Conservation (phyloP, 768 basidiomycete genomes). For the Amanita exitialis region DNA sequence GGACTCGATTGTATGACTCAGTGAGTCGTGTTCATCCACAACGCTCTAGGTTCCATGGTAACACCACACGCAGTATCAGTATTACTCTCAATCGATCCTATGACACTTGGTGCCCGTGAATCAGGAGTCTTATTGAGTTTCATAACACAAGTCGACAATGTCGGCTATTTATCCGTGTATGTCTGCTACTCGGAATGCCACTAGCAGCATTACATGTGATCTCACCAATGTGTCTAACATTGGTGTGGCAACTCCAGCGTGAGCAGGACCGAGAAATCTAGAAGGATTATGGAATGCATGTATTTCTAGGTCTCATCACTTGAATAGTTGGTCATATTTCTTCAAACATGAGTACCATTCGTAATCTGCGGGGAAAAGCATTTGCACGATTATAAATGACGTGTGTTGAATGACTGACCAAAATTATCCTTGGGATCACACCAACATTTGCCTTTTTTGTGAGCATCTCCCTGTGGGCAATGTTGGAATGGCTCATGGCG, state of each 20-base stretch:
- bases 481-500: constrained; percentile 92
- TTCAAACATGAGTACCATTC: constrained; percentile 87
- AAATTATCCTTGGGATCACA: constrained; percentile 71
- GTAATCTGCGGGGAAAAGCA: constrained; percentile 36
- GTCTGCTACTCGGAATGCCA: neutral
- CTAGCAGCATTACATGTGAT: neutral
- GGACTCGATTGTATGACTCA: constrained; percentile 95
- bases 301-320: constrained; percentile 8
- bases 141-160: neutral
- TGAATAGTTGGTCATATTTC: constrained; percentile 59
- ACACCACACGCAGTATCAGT: constrained; percentile 60
- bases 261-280: neutral
- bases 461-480: constrained; percentile 71
- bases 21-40: constrained; percentile 29
- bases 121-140: neutral
- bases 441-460: constrained; percentile 77
- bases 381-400: neutral
- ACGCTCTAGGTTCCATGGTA: neutral
- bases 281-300: neutral
- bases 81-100: constrained; percentile 83
- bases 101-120: constrained; percentile 21
- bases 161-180: neutral
- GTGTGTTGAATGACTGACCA: constrained; percentile 31
- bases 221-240: neutral
- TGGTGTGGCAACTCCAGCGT: neutral